Evolutionary conservation across 108 stramenopile genomes (phyloP), one percentile per base, ranked within the genome.

Genomic region (Aurantiochytrium sp.): DNA sequence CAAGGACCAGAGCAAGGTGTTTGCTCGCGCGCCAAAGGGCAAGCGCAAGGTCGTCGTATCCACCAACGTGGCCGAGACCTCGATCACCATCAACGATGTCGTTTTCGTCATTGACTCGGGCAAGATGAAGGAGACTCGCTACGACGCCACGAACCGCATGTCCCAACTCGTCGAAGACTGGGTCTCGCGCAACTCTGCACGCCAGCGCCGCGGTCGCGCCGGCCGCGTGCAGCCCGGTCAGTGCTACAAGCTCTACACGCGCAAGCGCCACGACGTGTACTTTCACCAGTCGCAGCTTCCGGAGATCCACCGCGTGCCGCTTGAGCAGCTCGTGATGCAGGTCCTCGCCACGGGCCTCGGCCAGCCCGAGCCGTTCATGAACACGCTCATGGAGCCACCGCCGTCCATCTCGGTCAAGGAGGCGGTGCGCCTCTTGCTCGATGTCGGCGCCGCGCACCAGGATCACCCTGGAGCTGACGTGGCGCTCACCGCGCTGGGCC

Each of bases 61-160:
- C 4, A 98, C 98, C 0, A 99, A 99, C 91, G 96, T 98, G 86
- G 97, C 98, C 37, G 97, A 97, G 91, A 96, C 96, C 24, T 93
- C 93, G 15, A 93, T 99, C 37, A 99, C 99, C 24, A 93, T 99
- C 17, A 96, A 97, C 19, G 97, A 97, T 65, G 94, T 97, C 15
- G 96, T 96, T 86, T 95, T 96, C 88, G 99, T 99, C 55, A 96
- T 98, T 48, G 97, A 97, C 89, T 89, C 96, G 24, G 97, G 98
- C 24, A 86, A 92, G 65, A 93, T 94, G n/a, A 98, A 98, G 92
- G 97, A 97, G 88, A 97, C 95, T 87, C 89, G 87, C 39, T 98
- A 96, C 87, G 97, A 98, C 90, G 94, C 97, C 27, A 94, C 95
- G 73, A 89, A 94, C 68, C 91, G 94, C 95, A 95, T 87, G 92